Conservation (phyloP, 768 basidiomycete species). For the Albatrellus ellisii region DNA sequence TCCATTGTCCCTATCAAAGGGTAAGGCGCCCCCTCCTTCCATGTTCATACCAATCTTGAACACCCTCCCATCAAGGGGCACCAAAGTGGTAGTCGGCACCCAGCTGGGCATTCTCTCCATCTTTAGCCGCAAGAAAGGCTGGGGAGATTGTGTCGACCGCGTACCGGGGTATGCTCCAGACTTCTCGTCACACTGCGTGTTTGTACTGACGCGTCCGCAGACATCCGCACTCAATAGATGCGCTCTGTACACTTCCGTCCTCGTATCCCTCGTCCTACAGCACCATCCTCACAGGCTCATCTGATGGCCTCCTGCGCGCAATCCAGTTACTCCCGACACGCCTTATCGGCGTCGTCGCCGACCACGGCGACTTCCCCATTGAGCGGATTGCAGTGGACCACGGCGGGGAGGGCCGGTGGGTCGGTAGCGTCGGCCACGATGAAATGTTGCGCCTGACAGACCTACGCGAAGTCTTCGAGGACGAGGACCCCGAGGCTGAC, state of each 20-base stretch:
- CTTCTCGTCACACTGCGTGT: constrained; percentile 2
- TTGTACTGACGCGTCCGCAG: constrained; percentile 25
- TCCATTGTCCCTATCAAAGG: constrained; percentile 78
- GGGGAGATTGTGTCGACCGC: constrained; percentile 87
- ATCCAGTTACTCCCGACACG: constrained; percentile 84
- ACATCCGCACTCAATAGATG: constrained; percentile 85
- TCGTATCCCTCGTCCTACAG: constrained; percentile 51
- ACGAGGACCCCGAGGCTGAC: constrained; percentile 26
- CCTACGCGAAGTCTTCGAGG: constrained; percentile 61
- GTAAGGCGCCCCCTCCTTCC: constrained; percentile 24
- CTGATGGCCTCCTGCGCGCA: constrained; percentile 81
- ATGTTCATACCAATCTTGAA: background rate
- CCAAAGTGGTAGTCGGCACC: constrained; percentile 81
- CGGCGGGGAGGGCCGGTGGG: constrained; percentile 56
- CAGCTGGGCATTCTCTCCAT: constrained; percentile 82
- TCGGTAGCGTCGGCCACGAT: constrained; percentile 90
- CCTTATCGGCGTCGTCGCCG: constrained; percentile 78
- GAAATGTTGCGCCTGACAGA: constrained; percentile 78
- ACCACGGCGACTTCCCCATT: constrained; percentile 87
- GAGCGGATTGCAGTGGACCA: constrained; percentile 68
- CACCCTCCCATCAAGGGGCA: constrained; percentile 29
- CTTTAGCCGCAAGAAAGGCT: constrained; percentile 79
- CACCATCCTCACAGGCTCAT: constrained; percentile 78
- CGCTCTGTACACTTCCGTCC: constrained; percentile 62
- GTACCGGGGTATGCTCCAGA: constrained; percentile 55